Percentiles rank a stretch among this genome's conserved stretches.
Evolutionary conservation across 78 protist genomes (phyloP).

Genomic region (Chrysochromulina parva): DNA sequence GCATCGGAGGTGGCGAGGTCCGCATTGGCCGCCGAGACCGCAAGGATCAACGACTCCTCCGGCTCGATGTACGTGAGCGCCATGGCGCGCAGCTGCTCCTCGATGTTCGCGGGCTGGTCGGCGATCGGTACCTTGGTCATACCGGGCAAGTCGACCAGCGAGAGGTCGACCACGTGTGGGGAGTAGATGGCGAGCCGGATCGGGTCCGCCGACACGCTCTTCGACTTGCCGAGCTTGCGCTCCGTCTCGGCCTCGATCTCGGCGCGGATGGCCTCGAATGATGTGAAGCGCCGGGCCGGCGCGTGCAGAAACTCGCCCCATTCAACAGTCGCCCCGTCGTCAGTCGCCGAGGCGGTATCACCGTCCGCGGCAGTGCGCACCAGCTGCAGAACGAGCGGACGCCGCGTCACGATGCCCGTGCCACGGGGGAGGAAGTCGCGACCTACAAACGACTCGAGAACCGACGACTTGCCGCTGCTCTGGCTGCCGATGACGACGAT

Average conservation of each 20-base stretch:
- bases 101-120: slow-evolving; percentile 94
- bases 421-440: slow-evolving; percentile 84
- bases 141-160: slow-evolving; percentile 98
- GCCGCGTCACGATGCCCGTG: neutral
- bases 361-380: neutral
- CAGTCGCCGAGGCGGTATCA: too few species aligned
- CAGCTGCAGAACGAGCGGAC: neutral
- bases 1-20: slow-evolving; percentile 95
- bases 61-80: slow-evolving; percentile 64
- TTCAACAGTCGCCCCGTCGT: neutral
- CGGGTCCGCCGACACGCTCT: neutral
- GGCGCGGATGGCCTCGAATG: neutral
- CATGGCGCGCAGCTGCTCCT: slow-evolving; percentile 72
- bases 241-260: slow-evolving; percentile 8
- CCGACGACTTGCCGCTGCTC: slow-evolving; percentile 92
- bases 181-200: neutral
- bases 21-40: slow-evolving; percentile 88
- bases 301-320: neutral
- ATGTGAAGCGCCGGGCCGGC: neutral
- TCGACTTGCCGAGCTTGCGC: neutral
- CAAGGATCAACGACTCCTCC: slow-evolving; percentile 86
- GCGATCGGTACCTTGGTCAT: slow-evolving; percentile 86
- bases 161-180: slow-evolving; percentile 68
- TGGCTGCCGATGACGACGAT: slow-evolving; percentile 97
- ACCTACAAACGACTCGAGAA: slow-evolving; percentile 92